A percentile compares a stretch with the other conserved stretches of the same genome.
Conservation (phyloP, 2,329 filamentous ascomycete species). For the Hypoxylon sp. region DNA sequence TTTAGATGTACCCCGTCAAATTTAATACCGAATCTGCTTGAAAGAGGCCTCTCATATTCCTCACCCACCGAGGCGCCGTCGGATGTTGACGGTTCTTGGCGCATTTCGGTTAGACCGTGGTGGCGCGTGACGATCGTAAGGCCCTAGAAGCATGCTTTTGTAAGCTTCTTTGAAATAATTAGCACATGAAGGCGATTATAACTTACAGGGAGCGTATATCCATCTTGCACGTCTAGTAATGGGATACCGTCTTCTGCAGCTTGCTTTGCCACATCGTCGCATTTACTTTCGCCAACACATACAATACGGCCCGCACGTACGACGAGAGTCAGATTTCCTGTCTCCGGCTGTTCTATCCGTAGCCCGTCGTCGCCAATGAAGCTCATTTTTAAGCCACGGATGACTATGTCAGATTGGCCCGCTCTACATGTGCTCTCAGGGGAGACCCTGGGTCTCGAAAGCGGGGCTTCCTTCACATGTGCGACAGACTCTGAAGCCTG, state of each 20-base stretch:
- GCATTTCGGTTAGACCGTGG: conserved; percentile 42
- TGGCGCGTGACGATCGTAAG: conserved; percentile 35
- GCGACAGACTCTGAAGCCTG: conserved; percentile 15
- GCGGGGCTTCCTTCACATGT: conserved; percentile 23
- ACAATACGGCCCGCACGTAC: conserved; percentile 35
- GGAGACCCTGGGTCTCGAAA: conserved; percentile 16
- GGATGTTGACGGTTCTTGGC: conserved; percentile 42
- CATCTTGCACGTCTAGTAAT: conserved; percentile 26
- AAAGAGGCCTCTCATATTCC: conserved; percentile 31
- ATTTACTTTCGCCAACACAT: conserved; percentile 36
- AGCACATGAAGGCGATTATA: neutral
- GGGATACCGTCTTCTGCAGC: conserved; percentile 26
- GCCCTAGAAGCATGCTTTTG: conserved; percentile 22
- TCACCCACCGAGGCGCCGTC: conserved; percentile 39
- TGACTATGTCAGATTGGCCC: conserved; percentile 36
- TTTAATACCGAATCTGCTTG: conserved; percentile 40
- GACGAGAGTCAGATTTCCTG: conserved; percentile 37
- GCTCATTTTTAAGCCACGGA: conserved; percentile 33
- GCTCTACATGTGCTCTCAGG: conserved; percentile 27
- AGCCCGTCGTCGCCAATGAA: conserved; percentile 33
- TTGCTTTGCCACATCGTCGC: conserved; percentile 22
- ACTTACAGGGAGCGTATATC: conserved; percentile 38
- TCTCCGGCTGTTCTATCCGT: conserved; percentile 28
- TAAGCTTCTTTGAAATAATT: conserved; percentile 15
- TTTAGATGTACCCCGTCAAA: conserved; percentile 42